A percentile compares a stretch with the other conserved stretches of the same genome.
Conservation (phyloP, 2,329 filamentous ascomycete species). For the Cladophialophora psammophila region DNA sequence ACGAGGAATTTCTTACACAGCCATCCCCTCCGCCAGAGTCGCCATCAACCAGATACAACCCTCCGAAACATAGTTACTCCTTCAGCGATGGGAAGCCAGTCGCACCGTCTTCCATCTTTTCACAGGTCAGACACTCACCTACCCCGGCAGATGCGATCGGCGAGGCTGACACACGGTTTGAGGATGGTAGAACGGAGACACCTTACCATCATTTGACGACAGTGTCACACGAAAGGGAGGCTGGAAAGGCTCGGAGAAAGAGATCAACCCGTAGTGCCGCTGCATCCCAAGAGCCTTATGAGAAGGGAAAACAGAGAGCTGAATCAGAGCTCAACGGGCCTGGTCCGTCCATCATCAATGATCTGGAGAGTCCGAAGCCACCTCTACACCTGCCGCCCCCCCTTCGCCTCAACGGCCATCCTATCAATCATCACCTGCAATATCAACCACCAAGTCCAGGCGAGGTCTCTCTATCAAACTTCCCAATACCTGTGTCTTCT, state of each 20-base stretch:
- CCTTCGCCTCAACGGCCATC: slow-evolving; percentile 20
- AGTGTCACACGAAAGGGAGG: neutral
- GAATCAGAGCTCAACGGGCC: slow-evolving; percentile 27
- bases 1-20: slow-evolving; percentile 35
- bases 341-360: slow-evolving; percentile 30
- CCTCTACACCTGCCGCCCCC: slow-evolving; percentile 27
- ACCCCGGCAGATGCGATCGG: slow-evolving; percentile 19
- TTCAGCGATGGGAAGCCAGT: slow-evolving; percentile 30
- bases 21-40: slow-evolving; percentile 19
- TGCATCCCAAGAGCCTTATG: neutral
- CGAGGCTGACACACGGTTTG: slow-evolving; percentile 18
- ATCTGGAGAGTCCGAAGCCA: slow-evolving; percentile 10
- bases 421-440: slow-evolving; percentile 9
- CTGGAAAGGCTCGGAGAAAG: neutral
- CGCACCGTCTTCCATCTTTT: slow-evolving; percentile 33
- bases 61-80: slow-evolving; percentile 21
- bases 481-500: slow-evolving; percentile 34
- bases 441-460: slow-evolving; percentile 34
- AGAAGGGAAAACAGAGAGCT: slow-evolving; percentile 18
- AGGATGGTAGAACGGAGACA: slow-evolving; percentile 12
- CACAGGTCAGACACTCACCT: slow-evolving; percentile 30
- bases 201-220: slow-evolving; percentile 32
- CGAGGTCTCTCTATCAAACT: slow-evolving; percentile 35
- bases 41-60: slow-evolving; percentile 20
- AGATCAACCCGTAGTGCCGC: neutral